Evolutionary conservation across 2,329 filamentous ascomycete species (phyloP), one percentile per base, ranked within the genome.

Genomic region (Diaporthe helianthi): DNA sequence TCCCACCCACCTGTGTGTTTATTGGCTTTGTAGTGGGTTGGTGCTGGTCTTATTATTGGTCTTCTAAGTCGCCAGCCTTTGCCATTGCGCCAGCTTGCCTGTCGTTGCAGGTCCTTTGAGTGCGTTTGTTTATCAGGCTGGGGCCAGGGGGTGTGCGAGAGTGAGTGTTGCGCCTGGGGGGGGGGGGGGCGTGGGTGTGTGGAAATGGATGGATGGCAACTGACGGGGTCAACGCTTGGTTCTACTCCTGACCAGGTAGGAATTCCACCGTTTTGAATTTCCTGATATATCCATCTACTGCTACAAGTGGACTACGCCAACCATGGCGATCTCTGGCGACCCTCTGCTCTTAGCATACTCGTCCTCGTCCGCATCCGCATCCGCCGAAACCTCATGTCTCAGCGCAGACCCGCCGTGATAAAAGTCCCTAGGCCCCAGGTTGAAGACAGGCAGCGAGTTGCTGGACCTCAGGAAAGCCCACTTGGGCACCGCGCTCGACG

Each of bases 391-490:
- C 24, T 60, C 51, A 29, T 64, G 36, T 24, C 66, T 69, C 58
- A 69, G 33, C 36, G 51, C 52, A 2, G 65, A 69, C 10, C 53
- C 29, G 8, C 69, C 69, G 19, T 71, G 69, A 17, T 63, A 46
- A 10, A 71, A 46, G 13, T 68, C 52, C 12, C 41, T n/a, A 8
- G 69, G 69, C 5, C 66, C 65, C 22, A 65, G 36, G n/a, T 46
- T 52, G 5, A 46, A 33, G 10, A 54, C 22, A 8, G 65, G 69
- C 46, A 71, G 67, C 19, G 69, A 68, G n/a, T 68, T 46, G 26
- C 69, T 70, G n/a, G 69, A 65, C 49, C 38, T 60, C 3, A 71
- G 46, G 22, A 54, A 70, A 17, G 46, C 31, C 69, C 69, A 71
- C 26, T 29, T 54, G 17, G 60, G 60, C 29, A 71, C 51, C 2